Evolutionary conservation across 345 rosid species (phyloP).

Genomic region (Citrus medica): DNA sequence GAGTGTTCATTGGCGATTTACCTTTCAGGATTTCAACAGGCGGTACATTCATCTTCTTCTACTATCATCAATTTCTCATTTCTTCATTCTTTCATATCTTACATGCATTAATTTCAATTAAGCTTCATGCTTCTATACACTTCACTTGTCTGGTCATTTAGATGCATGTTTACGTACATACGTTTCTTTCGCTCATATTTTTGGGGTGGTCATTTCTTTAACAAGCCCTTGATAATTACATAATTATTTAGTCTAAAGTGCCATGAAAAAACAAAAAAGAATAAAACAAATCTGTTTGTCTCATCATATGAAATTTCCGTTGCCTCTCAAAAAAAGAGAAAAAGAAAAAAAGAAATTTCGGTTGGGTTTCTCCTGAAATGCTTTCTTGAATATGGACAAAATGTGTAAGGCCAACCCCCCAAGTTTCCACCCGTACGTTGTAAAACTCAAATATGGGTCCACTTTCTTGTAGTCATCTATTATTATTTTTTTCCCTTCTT

Average conservation of each 20-base stretch:
- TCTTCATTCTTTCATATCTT: not conserved
- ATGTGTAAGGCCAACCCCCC: not conserved
- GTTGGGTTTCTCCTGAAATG: not conserved
- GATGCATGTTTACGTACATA: not conserved
- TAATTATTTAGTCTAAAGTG: not conserved
- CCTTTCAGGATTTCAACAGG: conserved; percentile 57
- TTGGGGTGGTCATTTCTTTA: not conserved
- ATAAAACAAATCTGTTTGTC: not conserved
- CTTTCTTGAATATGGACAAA: not conserved
- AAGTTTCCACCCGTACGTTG: no score
- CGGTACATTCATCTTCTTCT: conserved; percentile 23
- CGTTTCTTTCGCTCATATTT: not conserved
- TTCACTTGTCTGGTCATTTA: not conserved
- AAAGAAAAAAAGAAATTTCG: not conserved
- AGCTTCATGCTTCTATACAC: not conserved
- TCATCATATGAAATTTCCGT: not conserved
- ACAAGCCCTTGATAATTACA: not conserved
- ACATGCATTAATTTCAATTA: not conserved
- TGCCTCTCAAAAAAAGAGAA: not conserved
- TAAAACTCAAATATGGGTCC: not conserved
- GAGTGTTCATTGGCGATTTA: conserved; percentile 60
- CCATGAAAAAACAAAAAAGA: not conserved
- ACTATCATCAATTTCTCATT: not conserved
- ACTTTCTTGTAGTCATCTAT: not conserved
- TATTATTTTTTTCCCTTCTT: no score